phyloP scores from a whole-genome alignment of 768 basidiomycete species.

The Psilocybe sp. region DNA sequence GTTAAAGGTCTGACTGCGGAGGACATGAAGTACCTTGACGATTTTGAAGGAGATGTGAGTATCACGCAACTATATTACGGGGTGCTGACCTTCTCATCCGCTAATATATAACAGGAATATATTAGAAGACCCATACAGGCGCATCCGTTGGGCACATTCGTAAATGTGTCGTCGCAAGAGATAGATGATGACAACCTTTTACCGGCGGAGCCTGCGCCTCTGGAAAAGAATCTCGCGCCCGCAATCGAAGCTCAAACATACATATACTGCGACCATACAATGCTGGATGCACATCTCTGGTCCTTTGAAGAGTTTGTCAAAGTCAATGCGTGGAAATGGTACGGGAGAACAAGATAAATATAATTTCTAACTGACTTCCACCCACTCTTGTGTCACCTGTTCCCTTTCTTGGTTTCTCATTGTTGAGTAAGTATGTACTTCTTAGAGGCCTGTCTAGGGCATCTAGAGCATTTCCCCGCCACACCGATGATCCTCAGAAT shows the following conservation, averaged over 20 bases:
- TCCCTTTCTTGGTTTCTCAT: too few species aligned
- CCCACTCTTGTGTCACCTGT: too few species aligned
- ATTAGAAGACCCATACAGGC: conserved; percentile 49
- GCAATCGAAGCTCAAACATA: conserved; percentile 66
- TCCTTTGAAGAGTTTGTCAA: conserved; percentile 77
- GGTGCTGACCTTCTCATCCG: background rate
- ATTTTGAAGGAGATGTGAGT: conserved; percentile 79
- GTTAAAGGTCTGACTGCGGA: conserved; percentile 64
- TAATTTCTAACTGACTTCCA: background rate
- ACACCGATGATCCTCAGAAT: too few species aligned
- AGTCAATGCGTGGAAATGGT: conserved; percentile 79
- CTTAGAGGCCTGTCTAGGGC: too few species aligned
- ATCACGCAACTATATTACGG: background rate
- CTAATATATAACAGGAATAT: conserved; percentile 63
- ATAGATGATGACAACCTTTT: conserved; percentile 32
- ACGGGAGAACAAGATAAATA: conserved; percentile 33
- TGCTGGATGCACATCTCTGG: conserved; percentile 68
- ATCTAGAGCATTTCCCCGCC: too few species aligned
- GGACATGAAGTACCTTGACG: conserved; percentile 71
- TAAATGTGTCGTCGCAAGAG: conserved; percentile 28
- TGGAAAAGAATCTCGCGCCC: conserved; percentile 31
- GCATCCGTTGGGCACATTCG: conserved; percentile 48
- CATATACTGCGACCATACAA: conserved; percentile 50
- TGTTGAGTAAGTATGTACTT: background rate
- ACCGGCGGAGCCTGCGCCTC: conserved; percentile 38